A percentile compares a stretch with the other conserved stretches of the same genome.
Conservation (phyloP, 2,329 filamentous ascomycete genomes). For the Elsinoe arachidis region DNA sequence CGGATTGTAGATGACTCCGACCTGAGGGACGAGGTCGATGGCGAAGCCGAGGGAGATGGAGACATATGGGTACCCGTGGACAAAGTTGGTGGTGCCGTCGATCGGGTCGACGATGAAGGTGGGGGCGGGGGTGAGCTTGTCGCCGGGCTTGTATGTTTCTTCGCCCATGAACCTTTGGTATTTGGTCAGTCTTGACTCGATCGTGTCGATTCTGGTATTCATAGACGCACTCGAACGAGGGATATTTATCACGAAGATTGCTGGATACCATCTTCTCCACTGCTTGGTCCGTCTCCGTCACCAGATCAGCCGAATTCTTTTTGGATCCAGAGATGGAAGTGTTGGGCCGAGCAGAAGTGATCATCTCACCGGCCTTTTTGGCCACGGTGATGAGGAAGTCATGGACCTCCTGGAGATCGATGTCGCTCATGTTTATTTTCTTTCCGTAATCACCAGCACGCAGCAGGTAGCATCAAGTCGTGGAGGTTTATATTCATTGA, state of each 20-base stretch:
- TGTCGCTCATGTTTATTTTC: conserved; percentile 13
- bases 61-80: conserved; percentile 65
- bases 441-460: no score
- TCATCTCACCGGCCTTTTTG: conserved; percentile 38
- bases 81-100: conserved; percentile 74
- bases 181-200: not conserved
- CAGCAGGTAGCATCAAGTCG: not conserved
- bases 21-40: conserved; percentile 50
- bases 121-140: conserved; percentile 53
- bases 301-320: conserved; percentile 51
- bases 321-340: conserved; percentile 36
- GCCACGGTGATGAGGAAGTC: conserved; percentile 41
- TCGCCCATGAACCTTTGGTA: conserved; percentile 57
- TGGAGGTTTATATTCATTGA: no score
- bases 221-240: conserved; percentile 39
- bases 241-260: conserved; percentile 43
- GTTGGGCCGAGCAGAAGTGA: conserved; percentile 37
- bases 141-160: conserved; percentile 64
- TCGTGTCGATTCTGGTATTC: not conserved
- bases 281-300: conserved; percentile 55
- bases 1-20: conserved; percentile 75
- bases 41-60: conserved; percentile 70
- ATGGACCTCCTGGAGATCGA: conserved; percentile 40
- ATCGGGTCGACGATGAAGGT: conserved; percentile 79
- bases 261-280: conserved; percentile 51